Conservation (phyloP, 441 rosid genomes). For the Pelargonium australe region DNA sequence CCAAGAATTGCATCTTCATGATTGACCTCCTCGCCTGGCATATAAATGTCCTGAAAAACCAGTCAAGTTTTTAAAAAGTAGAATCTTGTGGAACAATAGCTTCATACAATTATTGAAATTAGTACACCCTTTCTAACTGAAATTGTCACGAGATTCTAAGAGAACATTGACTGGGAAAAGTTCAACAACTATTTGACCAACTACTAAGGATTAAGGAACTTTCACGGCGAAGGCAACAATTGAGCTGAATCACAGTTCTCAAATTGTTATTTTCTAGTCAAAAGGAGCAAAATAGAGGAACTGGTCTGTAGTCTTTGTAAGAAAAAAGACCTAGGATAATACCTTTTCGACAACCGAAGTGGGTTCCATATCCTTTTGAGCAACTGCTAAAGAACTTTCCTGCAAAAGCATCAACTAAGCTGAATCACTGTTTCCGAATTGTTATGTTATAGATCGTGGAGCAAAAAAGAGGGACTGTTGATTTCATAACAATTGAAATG, state of each 20-base stretch:
- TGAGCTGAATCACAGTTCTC: too few species aligned
- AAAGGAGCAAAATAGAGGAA: too few species aligned
- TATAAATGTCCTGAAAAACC: constrained; percentile 21
- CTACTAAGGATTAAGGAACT: too few species aligned
- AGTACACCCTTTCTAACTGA: too few species aligned
- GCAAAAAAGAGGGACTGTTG: too few species aligned
- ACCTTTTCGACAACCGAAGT: constrained; percentile 12
- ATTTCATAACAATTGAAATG: too few species aligned
- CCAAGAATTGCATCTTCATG: constrained; percentile 21
- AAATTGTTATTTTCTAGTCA: too few species aligned
- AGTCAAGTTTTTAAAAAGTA: neutral
- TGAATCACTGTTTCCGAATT: neutral
- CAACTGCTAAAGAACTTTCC: constrained; percentile 12
- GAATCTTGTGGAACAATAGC: too few species aligned
- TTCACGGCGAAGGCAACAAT: too few species aligned
- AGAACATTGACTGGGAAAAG: constrained; percentile 11
- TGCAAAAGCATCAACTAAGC: neutral
- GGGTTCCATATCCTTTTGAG: neutral
- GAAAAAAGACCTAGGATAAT: constrained; percentile 3
- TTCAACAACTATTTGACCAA: neutral
- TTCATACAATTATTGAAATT: too few species aligned
- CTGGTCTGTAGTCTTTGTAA: neutral
- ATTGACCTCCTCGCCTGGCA: constrained; percentile 12
- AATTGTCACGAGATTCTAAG: neutral
- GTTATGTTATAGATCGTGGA: too few species aligned